A percentile compares a stretch with the other conserved stretches of the same genome.
phyloP scores from a whole-genome alignment of 495 filamentous ascomycete species.

The Podospora tetraspora region DNA sequence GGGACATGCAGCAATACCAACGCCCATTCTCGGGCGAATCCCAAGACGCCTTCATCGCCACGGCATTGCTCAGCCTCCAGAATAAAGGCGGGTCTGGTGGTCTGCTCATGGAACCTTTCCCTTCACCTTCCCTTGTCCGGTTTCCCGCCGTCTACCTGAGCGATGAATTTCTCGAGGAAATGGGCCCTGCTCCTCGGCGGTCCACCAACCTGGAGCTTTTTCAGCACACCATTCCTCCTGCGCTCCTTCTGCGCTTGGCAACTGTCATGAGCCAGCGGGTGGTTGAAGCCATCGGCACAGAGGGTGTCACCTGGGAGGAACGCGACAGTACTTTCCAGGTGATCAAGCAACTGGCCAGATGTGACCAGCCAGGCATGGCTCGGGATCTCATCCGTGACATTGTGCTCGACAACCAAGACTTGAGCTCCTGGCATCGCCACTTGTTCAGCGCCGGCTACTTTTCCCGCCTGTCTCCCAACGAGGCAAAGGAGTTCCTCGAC shows the following conservation, averaged over 20 bases:
- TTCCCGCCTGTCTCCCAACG: constrained; percentile 21
- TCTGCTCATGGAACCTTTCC: constrained; percentile 20
- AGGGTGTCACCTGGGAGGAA: background rate
- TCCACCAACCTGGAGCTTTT: background rate
- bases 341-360: constrained; percentile 7
- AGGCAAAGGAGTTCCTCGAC: constrained; percentile 26
- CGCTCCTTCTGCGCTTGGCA: constrained; percentile 1
- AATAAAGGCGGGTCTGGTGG: constrained; percentile 10
- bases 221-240: background rate
- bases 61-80: constrained; percentile 12
- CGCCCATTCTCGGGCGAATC: background rate
- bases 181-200: background rate
- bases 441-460: constrained; percentile 27
- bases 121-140: constrained; percentile 13
- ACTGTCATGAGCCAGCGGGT: constrained; percentile 4
- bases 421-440: constrained; percentile 36
- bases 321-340: constrained; percentile 2
- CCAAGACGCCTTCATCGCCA: constrained; percentile 10
- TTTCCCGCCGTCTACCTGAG: constrained; percentile 24
- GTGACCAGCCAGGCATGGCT: constrained; percentile 20
- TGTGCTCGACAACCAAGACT: constrained; percentile 31
- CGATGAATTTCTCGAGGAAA: constrained; percentile 21
- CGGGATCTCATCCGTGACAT: constrained; percentile 25
- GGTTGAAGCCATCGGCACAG: background rate
- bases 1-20: background rate